phyloP scores from a whole-genome alignment of 2,329 filamentous ascomycete genomes.

The Zasmidium citrigriseum region DNA sequence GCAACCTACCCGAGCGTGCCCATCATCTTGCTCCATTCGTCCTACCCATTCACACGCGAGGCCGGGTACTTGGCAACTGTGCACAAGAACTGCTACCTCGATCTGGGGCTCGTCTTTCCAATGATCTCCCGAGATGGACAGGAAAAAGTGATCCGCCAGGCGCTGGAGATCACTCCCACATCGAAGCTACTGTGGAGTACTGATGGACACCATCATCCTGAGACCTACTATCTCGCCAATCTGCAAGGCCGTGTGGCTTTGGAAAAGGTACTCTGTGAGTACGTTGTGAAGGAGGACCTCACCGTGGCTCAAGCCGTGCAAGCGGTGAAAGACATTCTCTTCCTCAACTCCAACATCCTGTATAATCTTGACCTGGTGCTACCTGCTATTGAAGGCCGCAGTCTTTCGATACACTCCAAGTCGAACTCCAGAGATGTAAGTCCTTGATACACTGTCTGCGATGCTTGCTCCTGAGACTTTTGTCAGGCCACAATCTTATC shows the following conservation, averaged over 20 bases:
- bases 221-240: slow-evolving; percentile 74
- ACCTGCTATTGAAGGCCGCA: not conserved
- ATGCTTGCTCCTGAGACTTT: not conserved
- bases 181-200: slow-evolving; percentile 80
- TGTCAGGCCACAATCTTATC: too few species aligned
- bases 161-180: slow-evolving; percentile 72
- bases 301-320: slow-evolving; percentile 62
- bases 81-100: slow-evolving; percentile 78
- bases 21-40: slow-evolving; percentile 76
- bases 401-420: not conserved
- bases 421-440: not conserved
- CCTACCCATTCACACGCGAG: slow-evolving; percentile 79
- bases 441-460: not conserved
- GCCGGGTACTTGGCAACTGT: slow-evolving; percentile 75
- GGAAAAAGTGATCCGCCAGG: slow-evolving; percentile 67
- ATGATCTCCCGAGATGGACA: slow-evolving; percentile 76
- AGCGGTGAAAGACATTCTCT: slow-evolving; percentile 68
- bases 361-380: slow-evolving; percentile 57
- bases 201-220: slow-evolving; percentile 76
- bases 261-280: slow-evolving; percentile 67
- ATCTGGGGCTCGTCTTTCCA: slow-evolving; percentile 81
- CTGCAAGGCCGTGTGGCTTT: slow-evolving; percentile 71
- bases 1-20: slow-evolving; percentile 67
- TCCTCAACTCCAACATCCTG: slow-evolving; percentile 74
- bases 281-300: slow-evolving; percentile 65